Percentiles rank a stretch among this genome's conserved stretches.
phyloP scores from a whole-genome alignment of 176 grass and related monocot species.

The Oryza meridionalis region DNA sequence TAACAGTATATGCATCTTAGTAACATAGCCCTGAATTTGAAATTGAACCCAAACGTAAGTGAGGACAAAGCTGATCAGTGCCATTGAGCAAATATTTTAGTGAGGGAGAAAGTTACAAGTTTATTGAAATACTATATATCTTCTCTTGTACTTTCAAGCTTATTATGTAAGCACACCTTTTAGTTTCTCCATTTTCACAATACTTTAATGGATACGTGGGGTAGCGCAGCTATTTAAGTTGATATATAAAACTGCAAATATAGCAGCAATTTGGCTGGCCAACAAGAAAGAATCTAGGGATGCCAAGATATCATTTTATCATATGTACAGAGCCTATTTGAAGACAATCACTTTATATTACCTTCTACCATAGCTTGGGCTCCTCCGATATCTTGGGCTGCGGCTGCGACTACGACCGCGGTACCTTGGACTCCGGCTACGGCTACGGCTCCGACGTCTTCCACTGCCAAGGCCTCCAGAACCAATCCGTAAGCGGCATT shows the following conservation, averaged over 20 bases:
- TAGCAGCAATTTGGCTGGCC: not conserved
- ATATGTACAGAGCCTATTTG: not conserved
- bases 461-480: conserved; percentile 68
- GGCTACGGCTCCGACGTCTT: conserved; percentile 56
- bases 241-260: not conserved
- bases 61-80: not conserved
- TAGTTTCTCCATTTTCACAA: not conserved
- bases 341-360: conserved; percentile 27
- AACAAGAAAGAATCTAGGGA: not conserved
- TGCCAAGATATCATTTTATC: not conserved
- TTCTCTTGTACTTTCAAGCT: conserved; percentile 12
- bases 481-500: conserved; percentile 74
- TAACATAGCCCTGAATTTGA: not conserved
- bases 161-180: not conserved
- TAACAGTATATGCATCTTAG: not conserved
- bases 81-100: not conserved
- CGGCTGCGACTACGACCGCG: conserved; percentile 59
- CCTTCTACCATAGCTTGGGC: conserved; percentile 87
- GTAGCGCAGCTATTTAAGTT: not conserved
- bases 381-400: conserved; percentile 75
- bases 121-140: not conserved
- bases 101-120: not conserved
- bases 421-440: conserved; percentile 55
- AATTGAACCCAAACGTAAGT: not conserved
- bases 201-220: conserved; percentile 1